Evolutionary conservation across 768 basidiomycete genomes (phyloP).

Genomic region (Leccinum fibrillosum): DNA sequence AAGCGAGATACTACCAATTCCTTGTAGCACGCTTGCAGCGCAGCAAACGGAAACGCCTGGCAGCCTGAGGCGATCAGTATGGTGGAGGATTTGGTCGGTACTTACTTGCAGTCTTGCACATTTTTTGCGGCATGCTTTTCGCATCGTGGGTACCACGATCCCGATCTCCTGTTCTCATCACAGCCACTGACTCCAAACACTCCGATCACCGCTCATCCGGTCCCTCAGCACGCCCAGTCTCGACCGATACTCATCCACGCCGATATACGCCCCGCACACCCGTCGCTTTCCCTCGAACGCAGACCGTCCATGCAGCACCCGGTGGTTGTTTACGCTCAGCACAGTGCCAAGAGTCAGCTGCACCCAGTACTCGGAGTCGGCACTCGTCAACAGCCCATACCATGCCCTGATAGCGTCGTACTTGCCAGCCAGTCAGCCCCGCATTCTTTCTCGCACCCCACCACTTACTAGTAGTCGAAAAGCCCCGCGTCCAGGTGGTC

Average conservation of each 20-base stretch:
- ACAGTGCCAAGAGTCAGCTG: too few relatives aligned
- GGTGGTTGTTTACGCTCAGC: slow-evolving; percentile 77
- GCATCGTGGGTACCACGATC: slow-evolving; percentile 12
- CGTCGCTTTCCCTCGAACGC: slow-evolving; percentile 82
- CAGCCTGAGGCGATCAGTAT: too few relatives aligned
- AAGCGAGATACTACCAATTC: too few relatives aligned
- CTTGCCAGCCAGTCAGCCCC: slow-evolving; percentile 33
- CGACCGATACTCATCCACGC: slow-evolving; percentile 85
- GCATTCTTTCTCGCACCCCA: neutral
- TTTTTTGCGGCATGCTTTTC: too few relatives aligned
- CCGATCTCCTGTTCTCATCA: slow-evolving; percentile 27
- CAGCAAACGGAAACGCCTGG: too few relatives aligned
- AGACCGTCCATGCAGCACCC: slow-evolving; percentile 93
- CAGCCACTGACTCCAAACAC: slow-evolving; percentile 56
- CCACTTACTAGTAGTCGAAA: slow-evolving; percentile 71
- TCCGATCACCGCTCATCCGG: slow-evolving; percentile 43
- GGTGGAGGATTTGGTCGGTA: too few relatives aligned
- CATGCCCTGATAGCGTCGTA: slow-evolving; percentile 81
- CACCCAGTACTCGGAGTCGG: slow-evolving; percentile 11
- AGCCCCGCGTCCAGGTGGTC: slow-evolving; percentile 50
- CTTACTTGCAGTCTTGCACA: too few relatives aligned
- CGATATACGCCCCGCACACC: slow-evolving; percentile 96
- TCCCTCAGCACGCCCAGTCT: slow-evolving; percentile 67
- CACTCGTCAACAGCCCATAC: slow-evolving; percentile 69
- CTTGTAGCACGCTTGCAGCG: too few relatives aligned